Percentiles rank a stretch among this genome's conserved stretches.
Evolutionary conservation across 202 grass and related monocot species (phyloP).

Genomic region (Alloteropsis angusta): DNA sequence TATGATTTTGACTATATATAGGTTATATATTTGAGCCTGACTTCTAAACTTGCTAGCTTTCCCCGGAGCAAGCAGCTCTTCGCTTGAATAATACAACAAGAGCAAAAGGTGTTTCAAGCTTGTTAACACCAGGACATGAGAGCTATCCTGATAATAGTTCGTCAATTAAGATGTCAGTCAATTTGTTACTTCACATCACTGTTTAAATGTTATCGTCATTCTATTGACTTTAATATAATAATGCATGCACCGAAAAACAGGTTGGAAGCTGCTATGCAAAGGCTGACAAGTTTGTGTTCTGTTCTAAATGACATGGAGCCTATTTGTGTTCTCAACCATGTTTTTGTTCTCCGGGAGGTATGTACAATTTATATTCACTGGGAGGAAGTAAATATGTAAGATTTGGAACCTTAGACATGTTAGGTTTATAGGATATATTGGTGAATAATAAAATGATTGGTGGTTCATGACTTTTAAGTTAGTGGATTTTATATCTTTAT

Average conservation of each 20-base stretch:
- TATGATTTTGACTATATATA: conserved; percentile 3
- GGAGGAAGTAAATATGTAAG: not conserved
- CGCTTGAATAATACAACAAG: conserved; percentile 70
- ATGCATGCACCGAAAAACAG: conserved; percentile 52
- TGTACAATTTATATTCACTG: conserved; percentile 25
- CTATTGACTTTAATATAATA: conserved; percentile 16
- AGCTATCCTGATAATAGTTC: conserved; percentile 92
- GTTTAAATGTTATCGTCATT: not conserved
- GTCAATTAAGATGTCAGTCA: conserved; percentile 92
- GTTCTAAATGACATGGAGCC: conserved; percentile 99
- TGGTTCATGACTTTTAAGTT: not conserved
- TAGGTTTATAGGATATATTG: not conserved
- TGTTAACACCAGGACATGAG: conserved; percentile 80
- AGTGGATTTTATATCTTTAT: not conserved
- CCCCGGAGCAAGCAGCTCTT: conserved; percentile 93
- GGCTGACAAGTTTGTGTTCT: conserved; percentile 92
- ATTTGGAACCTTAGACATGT: not conserved
- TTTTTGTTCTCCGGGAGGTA: conserved; percentile 97
- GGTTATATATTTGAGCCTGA: conserved; percentile 1
- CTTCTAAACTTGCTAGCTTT: conserved; percentile 54
- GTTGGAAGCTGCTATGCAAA: conserved; percentile 97
- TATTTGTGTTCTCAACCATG: conserved; percentile 97
- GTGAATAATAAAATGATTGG: not conserved
- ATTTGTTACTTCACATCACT: conserved; percentile 21
- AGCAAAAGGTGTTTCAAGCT: conserved; percentile 59